Percentiles rank a stretch among this genome's conserved stretches.
Conservation (phyloP, 371 early-diverging fungal species). For the Vairimorpha ceranae region DNA sequence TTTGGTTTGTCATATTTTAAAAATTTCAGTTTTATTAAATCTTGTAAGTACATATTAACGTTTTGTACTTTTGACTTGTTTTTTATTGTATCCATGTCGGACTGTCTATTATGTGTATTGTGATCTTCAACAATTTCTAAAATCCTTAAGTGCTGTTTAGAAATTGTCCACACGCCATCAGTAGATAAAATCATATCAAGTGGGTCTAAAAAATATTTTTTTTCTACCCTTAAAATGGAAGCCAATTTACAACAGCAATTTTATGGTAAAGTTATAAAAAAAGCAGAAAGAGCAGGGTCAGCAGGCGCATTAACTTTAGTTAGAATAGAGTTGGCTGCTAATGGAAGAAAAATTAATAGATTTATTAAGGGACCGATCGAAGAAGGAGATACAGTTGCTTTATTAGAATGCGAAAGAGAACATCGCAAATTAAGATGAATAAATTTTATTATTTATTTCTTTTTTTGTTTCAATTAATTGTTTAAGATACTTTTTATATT, state of each 20-base stretch:
- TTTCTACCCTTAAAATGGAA: constrained; percentile 33
- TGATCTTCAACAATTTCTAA: constrained; percentile 48
- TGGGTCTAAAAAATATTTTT: neutral
- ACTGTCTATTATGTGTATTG: constrained; percentile 37
- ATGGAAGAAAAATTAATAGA: constrained; percentile 48
- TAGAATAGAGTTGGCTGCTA: constrained; percentile 50
- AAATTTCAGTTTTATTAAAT: constrained; percentile 56
- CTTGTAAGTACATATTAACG: constrained; percentile 41
- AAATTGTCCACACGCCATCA: constrained; percentile 55
- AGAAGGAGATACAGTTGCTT: constrained; percentile 58
- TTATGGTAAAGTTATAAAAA: constrained; percentile 54
- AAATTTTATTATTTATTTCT: constrained; percentile 18
- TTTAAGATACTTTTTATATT: constrained; percentile 21
- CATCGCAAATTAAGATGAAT: constrained; percentile 59
- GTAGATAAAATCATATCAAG: constrained; percentile 46
- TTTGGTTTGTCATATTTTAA: constrained; percentile 64
- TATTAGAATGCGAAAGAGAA: constrained; percentile 63
- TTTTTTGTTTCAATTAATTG: constrained; percentile 20
- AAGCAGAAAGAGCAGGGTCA: constrained; percentile 54
- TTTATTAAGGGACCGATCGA: constrained; percentile 58
- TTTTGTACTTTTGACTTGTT: constrained; percentile 41
- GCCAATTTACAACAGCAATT: constrained; percentile 36
- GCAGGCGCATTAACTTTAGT: constrained; percentile 55
- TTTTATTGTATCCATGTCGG: constrained; percentile 43
- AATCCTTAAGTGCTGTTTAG: constrained; percentile 50